Evolutionary conservation across 2,329 filamentous ascomycete genomes (phyloP).

Genomic region (Hypoxylon rubiginosum): DNA sequence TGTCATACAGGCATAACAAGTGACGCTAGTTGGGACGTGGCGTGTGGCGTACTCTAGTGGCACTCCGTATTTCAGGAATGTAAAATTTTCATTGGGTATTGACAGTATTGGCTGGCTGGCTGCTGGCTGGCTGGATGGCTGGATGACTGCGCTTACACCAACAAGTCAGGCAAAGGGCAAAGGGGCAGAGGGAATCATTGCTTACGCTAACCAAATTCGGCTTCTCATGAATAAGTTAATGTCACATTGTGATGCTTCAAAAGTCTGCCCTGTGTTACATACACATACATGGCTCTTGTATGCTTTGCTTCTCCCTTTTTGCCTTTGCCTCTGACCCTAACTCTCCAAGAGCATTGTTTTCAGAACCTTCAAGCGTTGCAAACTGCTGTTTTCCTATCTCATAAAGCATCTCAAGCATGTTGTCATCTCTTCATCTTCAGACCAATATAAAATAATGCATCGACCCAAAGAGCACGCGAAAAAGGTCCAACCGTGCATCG

Average conservation of each 20-base stretch:
- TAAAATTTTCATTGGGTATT: conserved; percentile 20
- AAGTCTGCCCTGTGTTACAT: conserved; percentile 24
- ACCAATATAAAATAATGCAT: conserved; percentile 33
- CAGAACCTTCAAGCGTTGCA: conserved; percentile 7
- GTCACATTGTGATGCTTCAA: conserved; percentile 35
- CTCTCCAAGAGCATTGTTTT: conserved; percentile 6
- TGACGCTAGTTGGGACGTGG: neutral
- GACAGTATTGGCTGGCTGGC: too few species aligned
- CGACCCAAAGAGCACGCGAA: conserved; percentile 17
- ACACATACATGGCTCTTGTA: too few species aligned
- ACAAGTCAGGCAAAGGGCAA: conserved; percentile 3
- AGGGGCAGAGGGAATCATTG: conserved; percentile 9
- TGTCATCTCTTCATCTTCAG: conserved; percentile 10
- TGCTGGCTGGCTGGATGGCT: too few species aligned
- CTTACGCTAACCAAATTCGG: conserved; percentile 26
- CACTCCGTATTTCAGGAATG: neutral
- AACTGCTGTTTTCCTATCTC: conserved; percentile 12
- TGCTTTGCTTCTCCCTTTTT: too few species aligned
- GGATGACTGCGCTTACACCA: neutral
- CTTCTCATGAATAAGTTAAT: conserved; percentile 35
- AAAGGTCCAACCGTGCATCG: conserved; percentile 16
- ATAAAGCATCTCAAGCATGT: neutral
- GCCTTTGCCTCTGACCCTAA: neutral
- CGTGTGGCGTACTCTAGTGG: neutral
- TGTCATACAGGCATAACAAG: neutral